These are phyloP conservation scores for Bruguiera sexangula DNA, from an alignment of 345 rosid species.

Conservation along the genomic window DNA sequence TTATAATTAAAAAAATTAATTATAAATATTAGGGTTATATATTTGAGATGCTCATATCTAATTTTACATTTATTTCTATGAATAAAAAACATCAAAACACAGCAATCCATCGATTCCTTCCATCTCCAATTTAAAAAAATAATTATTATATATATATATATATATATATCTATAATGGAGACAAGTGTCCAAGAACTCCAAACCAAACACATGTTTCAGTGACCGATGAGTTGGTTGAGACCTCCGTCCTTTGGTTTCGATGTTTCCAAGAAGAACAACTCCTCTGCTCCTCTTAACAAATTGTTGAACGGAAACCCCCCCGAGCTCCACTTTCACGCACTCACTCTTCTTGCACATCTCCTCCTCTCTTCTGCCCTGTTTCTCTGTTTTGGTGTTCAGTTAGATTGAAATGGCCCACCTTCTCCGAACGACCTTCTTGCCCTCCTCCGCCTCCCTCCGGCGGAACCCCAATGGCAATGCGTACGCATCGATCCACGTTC, in stretches of 20 bases:
- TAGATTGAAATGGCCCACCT: slow-evolving; percentile 48
- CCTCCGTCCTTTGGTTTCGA: slow-evolving; percentile 63
- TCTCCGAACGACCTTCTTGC: slow-evolving; percentile 57
- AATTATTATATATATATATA: no score
- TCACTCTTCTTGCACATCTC: no score
- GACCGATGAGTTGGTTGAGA: slow-evolving; percentile 54
- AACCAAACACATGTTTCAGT: not conserved
- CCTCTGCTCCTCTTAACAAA: not conserved
- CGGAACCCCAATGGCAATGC: slow-evolving; percentile 8
- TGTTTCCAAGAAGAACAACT: slow-evolving; percentile 40
- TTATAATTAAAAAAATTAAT: no score
- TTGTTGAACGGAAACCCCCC: not conserved
- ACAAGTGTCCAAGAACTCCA: not conserved
- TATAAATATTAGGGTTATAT: no score
- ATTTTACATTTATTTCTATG: no score
- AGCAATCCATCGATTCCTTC: no score
- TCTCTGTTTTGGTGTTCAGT: not conserved
- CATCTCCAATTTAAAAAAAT: no score
- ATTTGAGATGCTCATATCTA: no score
- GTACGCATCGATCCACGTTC: slow-evolving; percentile 15
- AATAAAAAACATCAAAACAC: no score
- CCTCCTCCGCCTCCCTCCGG: slow-evolving; percentile 37
- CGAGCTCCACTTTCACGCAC: not conserved
- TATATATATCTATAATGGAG: no score
- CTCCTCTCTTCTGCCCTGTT: slow-evolving; percentile 1